Conservation (phyloP, 768 basidiomycete genomes). For the Amylocystis lapponica region DNA sequence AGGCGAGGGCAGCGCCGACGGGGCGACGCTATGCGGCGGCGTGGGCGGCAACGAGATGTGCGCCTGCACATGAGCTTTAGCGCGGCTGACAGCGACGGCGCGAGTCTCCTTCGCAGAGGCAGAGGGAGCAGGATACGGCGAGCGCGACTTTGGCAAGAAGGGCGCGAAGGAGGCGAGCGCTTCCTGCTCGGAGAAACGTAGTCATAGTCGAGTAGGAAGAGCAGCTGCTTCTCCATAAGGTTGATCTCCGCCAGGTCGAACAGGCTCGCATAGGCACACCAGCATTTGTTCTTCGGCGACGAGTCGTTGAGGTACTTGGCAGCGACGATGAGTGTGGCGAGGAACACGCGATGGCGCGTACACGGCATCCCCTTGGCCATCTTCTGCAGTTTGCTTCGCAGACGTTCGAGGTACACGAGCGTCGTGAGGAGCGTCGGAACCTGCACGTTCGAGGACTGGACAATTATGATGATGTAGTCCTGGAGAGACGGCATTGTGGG, state of each 20-base stretch:
- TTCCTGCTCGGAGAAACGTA: conserved; percentile 84
- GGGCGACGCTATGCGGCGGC: conserved; percentile 31
- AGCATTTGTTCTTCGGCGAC: conserved; percentile 93
- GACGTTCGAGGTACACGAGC: conserved; percentile 85
- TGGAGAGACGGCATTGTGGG: conserved; percentile 59
- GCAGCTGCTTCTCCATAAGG: conserved; percentile 95
- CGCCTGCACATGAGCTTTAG: conserved; percentile 49
- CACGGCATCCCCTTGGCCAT: conserved; percentile 87
- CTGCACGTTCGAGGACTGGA: conserved; percentile 81
- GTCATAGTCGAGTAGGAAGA: conserved; percentile 89
- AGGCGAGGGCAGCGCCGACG: conserved; percentile 22
- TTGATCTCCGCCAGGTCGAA: conserved; percentile 83
- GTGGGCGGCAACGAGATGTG: conserved; percentile 37
- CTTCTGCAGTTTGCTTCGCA: conserved; percentile 71
- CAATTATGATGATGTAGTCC: conserved; percentile 79
- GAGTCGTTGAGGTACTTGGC: conserved; percentile 97
- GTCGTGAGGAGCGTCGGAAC: conserved; percentile 88
- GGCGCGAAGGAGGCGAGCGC: conserved; percentile 62
- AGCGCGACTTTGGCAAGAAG: conserved; percentile 39
- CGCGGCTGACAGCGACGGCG: conserved; percentile 49
- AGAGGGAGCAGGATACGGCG: conserved; percentile 10
- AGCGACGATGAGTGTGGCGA: conserved; percentile 92
- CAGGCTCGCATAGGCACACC: conserved; percentile 71
- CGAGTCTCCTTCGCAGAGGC: conserved; percentile 40
- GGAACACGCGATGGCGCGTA: conserved; percentile 92